Conservation (phyloP, 1,284 basidiomycete genomes). For the Cerrena zonata region DNA sequence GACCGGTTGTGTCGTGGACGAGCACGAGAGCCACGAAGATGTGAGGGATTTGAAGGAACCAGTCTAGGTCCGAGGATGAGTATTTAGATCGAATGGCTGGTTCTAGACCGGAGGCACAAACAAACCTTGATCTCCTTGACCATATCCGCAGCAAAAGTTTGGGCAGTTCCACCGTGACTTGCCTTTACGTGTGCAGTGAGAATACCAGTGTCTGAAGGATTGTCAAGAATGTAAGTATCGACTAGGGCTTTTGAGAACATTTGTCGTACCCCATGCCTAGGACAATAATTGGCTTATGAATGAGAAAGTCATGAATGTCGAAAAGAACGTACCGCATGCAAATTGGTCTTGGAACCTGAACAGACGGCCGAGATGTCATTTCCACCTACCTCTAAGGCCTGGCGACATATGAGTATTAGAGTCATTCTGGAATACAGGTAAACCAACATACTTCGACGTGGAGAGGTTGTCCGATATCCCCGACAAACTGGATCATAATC, state of each 20-base stretch:
- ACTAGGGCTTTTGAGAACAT: not conserved
- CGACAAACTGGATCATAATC: conserved; percentile 6
- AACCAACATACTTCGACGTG: conserved; percentile 6
- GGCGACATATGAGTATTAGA: too few species aligned
- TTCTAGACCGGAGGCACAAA: not conserved
- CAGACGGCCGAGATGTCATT: conserved; percentile 27
- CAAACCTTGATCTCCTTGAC: conserved; percentile 9
- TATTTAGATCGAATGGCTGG: not conserved
- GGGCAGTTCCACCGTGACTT: conserved; percentile 9
- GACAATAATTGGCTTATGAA: not conserved
- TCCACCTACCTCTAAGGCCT: conserved; percentile 24
- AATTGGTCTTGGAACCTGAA: conserved; percentile 34
- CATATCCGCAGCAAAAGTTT: conserved; percentile 9
- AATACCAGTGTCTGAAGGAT: conserved; percentile 11
- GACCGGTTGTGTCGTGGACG: conserved; percentile 10
- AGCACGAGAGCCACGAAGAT: conserved; percentile 8
- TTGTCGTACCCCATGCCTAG: conserved; percentile 23
- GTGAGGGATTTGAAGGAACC: conserved; percentile 10
- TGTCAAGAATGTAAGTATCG: not conserved
- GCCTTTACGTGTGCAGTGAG: conserved; percentile 9
- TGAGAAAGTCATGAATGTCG: not conserved
- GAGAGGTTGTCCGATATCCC: conserved; percentile 11
- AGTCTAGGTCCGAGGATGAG: conserved; percentile 3
- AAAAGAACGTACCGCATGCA: conserved; percentile 41
- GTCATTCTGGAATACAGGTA: conserved; percentile 22